These are phyloP conservation scores for Hanseniaspora taiwanica DNA, from an alignment of 805 yeast genomes.

Conservation along the genomic window DNA sequence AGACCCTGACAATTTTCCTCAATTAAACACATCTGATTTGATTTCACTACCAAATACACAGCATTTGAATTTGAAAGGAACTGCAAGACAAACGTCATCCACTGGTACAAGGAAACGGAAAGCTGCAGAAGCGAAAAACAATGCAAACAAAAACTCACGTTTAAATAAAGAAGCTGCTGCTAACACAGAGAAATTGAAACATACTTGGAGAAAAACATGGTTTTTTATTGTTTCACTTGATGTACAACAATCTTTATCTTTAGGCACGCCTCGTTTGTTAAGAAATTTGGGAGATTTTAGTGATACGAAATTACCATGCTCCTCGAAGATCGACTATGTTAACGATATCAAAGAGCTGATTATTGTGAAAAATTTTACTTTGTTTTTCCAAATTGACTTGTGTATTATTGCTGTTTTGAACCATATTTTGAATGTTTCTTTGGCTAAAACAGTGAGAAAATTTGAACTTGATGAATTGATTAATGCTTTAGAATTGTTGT, in stretches of 20 bases:
- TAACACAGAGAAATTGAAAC: slow-evolving; percentile 27
- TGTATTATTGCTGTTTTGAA: slow-evolving; percentile 25
- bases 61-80: slow-evolving; percentile 1
- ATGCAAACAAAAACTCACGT: slow-evolving; percentile 5
- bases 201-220: slow-evolving; percentile 51
- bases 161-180: slow-evolving; percentile 14
- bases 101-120: slow-evolving; percentile 5
- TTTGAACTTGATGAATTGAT: slow-evolving; percentile 28
- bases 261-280: slow-evolving; percentile 29
- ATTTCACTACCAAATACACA: slow-evolving; percentile 4
- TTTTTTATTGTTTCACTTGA: slow-evolving; percentile 31
- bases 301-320: slow-evolving; percentile 32
- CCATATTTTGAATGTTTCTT: slow-evolving; percentile 21
- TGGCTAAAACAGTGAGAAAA: slow-evolving; percentile 30
- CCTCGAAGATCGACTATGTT: slow-evolving; percentile 24
- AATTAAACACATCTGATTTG: slow-evolving; percentile 19
- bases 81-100: not conserved
- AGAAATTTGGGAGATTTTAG: slow-evolving; percentile 27
- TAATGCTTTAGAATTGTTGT: slow-evolving; percentile 21
- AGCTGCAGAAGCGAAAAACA: slow-evolving; percentile 2
- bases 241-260: slow-evolving; percentile 28
- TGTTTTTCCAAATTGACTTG: slow-evolving; percentile 33
- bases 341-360: slow-evolving; percentile 31
- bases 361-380: slow-evolving; percentile 34
- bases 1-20: slow-evolving; percentile 45